Base-by-base conservation (phyloP, 2,329 filamentous ascomycete genomes). In the Monosporascus sp. region DNA sequence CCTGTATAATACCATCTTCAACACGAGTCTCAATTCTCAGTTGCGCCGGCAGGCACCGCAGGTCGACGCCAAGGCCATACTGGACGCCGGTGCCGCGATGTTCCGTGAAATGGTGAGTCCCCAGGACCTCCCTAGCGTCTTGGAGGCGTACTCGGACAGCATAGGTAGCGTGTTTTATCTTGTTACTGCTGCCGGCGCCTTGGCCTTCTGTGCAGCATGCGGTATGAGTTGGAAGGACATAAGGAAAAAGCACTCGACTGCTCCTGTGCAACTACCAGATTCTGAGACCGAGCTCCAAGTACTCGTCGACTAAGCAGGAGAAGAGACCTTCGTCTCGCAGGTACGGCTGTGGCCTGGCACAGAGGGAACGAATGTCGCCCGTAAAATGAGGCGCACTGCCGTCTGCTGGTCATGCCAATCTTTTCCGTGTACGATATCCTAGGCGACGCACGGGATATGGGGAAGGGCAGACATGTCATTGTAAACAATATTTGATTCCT, bases 151-250 rank as follows among this genome's bases (percentile, higher is more conserved):
- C 52, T 61, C 67, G 1, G 64, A 67, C 22, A 66, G 66, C 5
- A 61, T 72, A n/a, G 63, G 68, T 50, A 55, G 59, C 3, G 64
- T 70, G 0, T 75, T 76, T 48, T 76, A 73, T 54, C 52, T 76
- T 24, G 24, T 24, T 24, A 6, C 24, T 24, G 24, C 63, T 0
- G 51, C 68, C 15, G 63, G 65, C 3, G 63, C 57, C n/a, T 55
- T 51, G 5, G 60, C 61, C 36, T 70, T 78, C 25, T 34, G 71
- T 1, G 61, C 68, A 2, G 64, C 68, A 0, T 74, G 70, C 58
- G 76, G 74, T 0, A 69, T 80, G 61, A 77, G 76, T 0, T 77
- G 73, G 68, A 70, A 69, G 11, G 72, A 74, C 57, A 68, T 78
- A 42, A 69, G 74, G 34, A 71, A 73, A 57, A 69, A 69, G 56